A percentile compares a stretch with the other conserved stretches of the same genome.
phyloP scores from a whole-genome alignment of 1,284 basidiomycete species.

The Heterobasidion irregulare region DNA sequence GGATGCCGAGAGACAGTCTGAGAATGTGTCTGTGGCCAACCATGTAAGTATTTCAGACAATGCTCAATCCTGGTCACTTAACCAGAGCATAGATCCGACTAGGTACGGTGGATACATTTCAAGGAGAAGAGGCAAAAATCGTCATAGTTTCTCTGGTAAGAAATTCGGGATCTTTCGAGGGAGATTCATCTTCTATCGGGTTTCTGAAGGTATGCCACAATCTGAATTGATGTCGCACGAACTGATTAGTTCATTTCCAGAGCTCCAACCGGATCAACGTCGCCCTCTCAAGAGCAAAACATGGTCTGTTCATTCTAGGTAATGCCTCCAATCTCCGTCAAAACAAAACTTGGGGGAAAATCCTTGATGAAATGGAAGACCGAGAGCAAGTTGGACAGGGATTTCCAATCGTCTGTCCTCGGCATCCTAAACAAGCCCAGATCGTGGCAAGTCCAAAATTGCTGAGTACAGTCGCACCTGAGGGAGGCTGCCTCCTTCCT shows the following conservation, averaged over 20 bases:
- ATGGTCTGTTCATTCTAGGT: conserved; percentile 68
- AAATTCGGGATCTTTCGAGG: conserved; percentile 41
- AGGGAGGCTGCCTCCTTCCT: conserved; percentile 58
- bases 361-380: conserved; percentile 48
- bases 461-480: conserved; percentile 46
- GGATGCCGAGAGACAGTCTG: conserved; percentile 21
- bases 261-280: conserved; percentile 25
- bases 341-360: conserved; percentile 50
- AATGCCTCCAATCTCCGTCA: conserved; percentile 44
- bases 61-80: background rate
- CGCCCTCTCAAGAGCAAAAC: conserved; percentile 64
- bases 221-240: too few relatives aligned
- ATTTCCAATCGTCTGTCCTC: conserved; percentile 51
- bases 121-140: conserved; percentile 65
- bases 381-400: conserved; percentile 38
- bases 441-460: conserved; percentile 42
- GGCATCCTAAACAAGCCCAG: conserved; percentile 38
- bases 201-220: conserved; percentile 49
- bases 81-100: conserved; percentile 41
- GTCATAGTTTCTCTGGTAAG: conserved; percentile 67
- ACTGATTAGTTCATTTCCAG: background rate
- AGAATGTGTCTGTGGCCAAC: conserved; percentile 27
- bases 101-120: conserved; percentile 72
- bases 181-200: conserved; percentile 42
- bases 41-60: conserved; percentile 22